These are phyloP conservation scores for Pichia sp. DNA, from an alignment of 1,139 yeast genomes.

Conservation along the genomic window DNA sequence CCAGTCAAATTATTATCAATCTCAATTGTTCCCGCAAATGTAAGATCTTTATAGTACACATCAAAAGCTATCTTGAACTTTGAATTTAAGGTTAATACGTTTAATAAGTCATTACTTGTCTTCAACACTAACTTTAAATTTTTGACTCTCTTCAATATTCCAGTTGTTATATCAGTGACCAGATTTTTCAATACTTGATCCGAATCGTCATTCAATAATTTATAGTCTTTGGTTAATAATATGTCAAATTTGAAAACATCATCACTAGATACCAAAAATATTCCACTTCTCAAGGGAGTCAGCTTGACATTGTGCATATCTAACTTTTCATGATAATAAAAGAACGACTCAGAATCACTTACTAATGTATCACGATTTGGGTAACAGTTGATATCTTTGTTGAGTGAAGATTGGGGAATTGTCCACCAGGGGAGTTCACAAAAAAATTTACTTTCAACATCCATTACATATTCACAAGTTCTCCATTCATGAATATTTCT, in stretches of 20 bases:
- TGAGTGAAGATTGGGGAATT: conserved; percentile 1
- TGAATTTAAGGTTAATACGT: conserved; percentile 6
- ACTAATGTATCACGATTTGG: not conserved
- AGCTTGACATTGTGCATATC: not conserved
- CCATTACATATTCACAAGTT: conserved; percentile 45
- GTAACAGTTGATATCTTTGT: conserved; percentile 6
- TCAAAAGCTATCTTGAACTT: conserved; percentile 11
- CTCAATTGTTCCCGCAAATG: conserved; percentile 15
- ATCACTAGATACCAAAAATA: conserved; percentile 1
- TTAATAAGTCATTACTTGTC: not conserved
- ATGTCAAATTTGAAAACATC: not conserved
- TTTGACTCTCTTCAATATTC: conserved; percentile 13
- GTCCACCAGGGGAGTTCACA: conserved; percentile 12
- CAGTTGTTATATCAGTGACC: conserved; percentile 15
- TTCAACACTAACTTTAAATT: conserved; percentile 4
- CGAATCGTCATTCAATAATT: conserved; percentile 1
- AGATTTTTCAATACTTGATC: conserved; percentile 1
- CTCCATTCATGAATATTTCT: conserved; percentile 52
- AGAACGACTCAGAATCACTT: not conserved
- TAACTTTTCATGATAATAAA: not conserved
- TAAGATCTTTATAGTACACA: conserved; percentile 18
- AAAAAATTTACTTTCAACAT: conserved; percentile 12
- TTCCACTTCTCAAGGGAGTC: conserved; percentile 7
- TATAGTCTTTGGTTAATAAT: conserved; percentile 5
- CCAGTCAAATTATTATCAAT: conserved; percentile 16